Evolutionary conservation across 78 protist species (phyloP).

Genomic region (Trichosphaerium sp.): DNA sequence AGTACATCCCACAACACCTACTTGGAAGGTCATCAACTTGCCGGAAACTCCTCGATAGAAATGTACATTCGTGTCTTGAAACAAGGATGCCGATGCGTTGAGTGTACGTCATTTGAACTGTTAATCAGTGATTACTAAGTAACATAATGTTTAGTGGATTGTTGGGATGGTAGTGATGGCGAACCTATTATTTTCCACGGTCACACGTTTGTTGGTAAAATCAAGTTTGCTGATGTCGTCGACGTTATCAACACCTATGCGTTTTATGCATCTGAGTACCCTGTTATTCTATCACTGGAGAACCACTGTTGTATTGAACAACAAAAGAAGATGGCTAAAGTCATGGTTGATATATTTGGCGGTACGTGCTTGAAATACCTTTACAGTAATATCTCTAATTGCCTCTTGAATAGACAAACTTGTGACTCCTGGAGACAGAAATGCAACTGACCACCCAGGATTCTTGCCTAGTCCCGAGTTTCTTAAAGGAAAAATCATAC

Average conservation of each 20-base stretch:
- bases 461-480: too few species aligned
- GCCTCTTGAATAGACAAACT: too few species aligned
- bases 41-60: constrained; percentile 40
- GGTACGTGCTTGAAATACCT: constrained; percentile 7
- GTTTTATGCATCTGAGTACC: constrained; percentile 56
- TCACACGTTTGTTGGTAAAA: constrained; percentile 62
- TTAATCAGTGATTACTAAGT: too few species aligned
- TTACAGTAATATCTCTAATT: too few species aligned
- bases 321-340: constrained; percentile 35
- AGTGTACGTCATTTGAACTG: constrained; percentile 17
- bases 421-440: too few species aligned
- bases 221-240: constrained; percentile 45
- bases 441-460: too few species aligned
- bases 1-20: constrained; percentile 84
- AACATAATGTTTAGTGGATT: constrained; percentile 32
- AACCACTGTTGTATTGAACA: constrained; percentile 23
- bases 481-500: too few species aligned
- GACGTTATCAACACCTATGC: constrained; percentile 28
- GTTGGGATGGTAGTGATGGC: constrained; percentile 78
- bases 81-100: constrained; percentile 70
- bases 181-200: constrained; percentile 85
- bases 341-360: constrained; percentile 13
- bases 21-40: constrained; percentile 67
- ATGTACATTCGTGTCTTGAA: constrained; percentile 28
- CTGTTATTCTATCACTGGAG: constrained; percentile 79